Evolutionary conservation across 2,329 filamentous ascomycete genomes (phyloP), one percentile per base, ranked within the genome.

Genomic region (Arthrobotrys conoides): DNA sequence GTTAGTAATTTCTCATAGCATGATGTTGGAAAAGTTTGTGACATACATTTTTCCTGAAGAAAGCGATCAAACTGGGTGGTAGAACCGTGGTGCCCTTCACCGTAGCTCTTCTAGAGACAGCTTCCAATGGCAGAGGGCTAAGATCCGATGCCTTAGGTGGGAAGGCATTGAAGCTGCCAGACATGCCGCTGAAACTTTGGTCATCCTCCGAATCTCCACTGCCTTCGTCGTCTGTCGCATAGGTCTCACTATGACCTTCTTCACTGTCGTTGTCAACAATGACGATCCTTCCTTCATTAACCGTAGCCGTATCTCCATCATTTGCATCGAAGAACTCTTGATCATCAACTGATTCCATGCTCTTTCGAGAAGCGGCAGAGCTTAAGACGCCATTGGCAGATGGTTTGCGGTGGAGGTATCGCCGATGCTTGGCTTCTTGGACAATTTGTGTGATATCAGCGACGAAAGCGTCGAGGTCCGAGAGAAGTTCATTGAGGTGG

Each of bases 251-350:
- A 44, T 73, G 78, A 24, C 71, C 78, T 57, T 76, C 80, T 49
- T 81, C 79, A 36, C 70, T 75, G 63, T 75, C 69, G 24, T 82
- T 81, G 48, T 82, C 81, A 44, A 82, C 63, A 18, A 82, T 72
- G 3, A 81, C 82, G 22, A 82, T 81, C 20, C 71, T 79, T n/a
- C 80, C 80, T 46, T 80, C 72, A 20, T 81, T 80, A 16, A 71
- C 80, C 20, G 80, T 67, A 27, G 79, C 64, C 1, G 77, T 90
- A 65, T 90, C 91, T 82, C 92, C 90, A 27, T 78, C 75, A n/a
- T 68, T 69, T 0, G 96, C 96, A 83, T 99, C 96, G 82, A 97
- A 99, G 85, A 98, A 99, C 83, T 98, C 95, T 71, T 97, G 93
- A 1, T 89, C 89, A 0, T 92, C 91, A 33, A 91, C 88, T 0